phyloP scores from a whole-genome alignment of 805 yeast genomes.

The Brettanomyces bruxellensis region DNA sequence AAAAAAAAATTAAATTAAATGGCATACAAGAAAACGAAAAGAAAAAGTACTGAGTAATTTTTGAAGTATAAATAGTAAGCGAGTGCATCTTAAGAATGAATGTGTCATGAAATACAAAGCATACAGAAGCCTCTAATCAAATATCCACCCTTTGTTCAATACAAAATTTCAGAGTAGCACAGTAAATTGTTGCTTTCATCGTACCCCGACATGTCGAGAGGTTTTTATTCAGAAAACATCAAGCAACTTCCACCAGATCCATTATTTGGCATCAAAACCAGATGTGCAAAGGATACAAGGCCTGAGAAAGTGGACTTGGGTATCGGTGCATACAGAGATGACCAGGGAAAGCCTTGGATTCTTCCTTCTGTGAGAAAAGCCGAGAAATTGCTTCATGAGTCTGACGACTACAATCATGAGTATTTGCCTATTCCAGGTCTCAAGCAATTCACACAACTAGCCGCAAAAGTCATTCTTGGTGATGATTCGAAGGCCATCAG shows the following conservation, averaged over 20 bases:
- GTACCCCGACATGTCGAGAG: slow-evolving; percentile 10
- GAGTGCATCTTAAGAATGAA: too few species aligned
- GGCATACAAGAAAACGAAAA: too few species aligned
- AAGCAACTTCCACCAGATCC: slow-evolving; percentile 78
- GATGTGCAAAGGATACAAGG: slow-evolving; percentile 51
- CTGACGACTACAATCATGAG: slow-evolving; percentile 70
- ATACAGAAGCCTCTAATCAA: too few species aligned
- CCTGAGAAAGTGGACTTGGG: slow-evolving; percentile 73
- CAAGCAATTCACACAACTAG: slow-evolving; percentile 55
- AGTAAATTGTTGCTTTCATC: too few species aligned
- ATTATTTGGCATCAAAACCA: slow-evolving; percentile 69
- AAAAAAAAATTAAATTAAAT: background rate
- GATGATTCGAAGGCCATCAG: slow-evolving; percentile 41
- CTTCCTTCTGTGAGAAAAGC: slow-evolving; percentile 72
- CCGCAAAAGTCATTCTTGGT: slow-evolving; percentile 69
- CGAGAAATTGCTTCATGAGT: slow-evolving; percentile 51
- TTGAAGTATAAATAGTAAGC: too few species aligned
- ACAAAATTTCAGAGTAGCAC: too few species aligned
- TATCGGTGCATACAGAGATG: slow-evolving; percentile 92
- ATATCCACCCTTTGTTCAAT: too few species aligned
- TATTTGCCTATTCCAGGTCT: slow-evolving; percentile 79
- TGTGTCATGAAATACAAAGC: too few species aligned
- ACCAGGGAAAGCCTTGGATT: slow-evolving; percentile 82
- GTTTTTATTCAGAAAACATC: slow-evolving; percentile 29
- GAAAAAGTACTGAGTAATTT: too few species aligned